These are phyloP conservation scores for Monosporozyma solicola DNA, from an alignment of 805 yeast species.

Conservation along the genomic window DNA sequence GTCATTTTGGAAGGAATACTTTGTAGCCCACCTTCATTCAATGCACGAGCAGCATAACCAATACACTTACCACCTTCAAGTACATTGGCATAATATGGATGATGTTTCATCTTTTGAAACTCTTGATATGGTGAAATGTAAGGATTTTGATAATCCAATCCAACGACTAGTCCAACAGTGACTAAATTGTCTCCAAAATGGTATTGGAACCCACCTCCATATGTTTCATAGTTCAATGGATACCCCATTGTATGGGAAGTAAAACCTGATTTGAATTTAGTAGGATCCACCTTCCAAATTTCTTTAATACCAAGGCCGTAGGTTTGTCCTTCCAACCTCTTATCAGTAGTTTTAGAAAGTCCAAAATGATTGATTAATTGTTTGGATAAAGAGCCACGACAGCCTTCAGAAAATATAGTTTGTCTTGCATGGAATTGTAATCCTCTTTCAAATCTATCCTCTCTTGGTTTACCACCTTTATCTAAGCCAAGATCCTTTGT, in stretches of 20 bases:
- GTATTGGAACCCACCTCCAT: constrained; percentile 97
- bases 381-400: constrained; percentile 90
- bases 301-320: constrained; percentile 95
- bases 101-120: constrained; percentile 88
- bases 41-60: constrained; percentile 90
- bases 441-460: constrained; percentile 83
- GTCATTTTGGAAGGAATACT: constrained; percentile 71
- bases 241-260: constrained; percentile 86
- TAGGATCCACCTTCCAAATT: constrained; percentile 90
- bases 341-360: constrained; percentile 49
- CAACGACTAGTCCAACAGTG: constrained; percentile 88
- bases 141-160: constrained; percentile 91
- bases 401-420: constrained; percentile 94
- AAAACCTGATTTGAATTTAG: constrained; percentile 68
- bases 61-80: constrained; percentile 87
- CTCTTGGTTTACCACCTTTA: constrained; percentile 63
- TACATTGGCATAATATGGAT: constrained; percentile 69
- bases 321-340: constrained; percentile 50
- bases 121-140: constrained; percentile 93
- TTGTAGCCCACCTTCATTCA: constrained; percentile 95
- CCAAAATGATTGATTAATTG: constrained; percentile 60
- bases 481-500: constrained; percentile 88
- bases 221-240: constrained; percentile 64
- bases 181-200: constrained; percentile 93
- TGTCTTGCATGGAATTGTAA: constrained; percentile 92